phyloP scores from a whole-genome alignment of 2,329 filamentous ascomycete species.

The Penicillium occitanis region DNA sequence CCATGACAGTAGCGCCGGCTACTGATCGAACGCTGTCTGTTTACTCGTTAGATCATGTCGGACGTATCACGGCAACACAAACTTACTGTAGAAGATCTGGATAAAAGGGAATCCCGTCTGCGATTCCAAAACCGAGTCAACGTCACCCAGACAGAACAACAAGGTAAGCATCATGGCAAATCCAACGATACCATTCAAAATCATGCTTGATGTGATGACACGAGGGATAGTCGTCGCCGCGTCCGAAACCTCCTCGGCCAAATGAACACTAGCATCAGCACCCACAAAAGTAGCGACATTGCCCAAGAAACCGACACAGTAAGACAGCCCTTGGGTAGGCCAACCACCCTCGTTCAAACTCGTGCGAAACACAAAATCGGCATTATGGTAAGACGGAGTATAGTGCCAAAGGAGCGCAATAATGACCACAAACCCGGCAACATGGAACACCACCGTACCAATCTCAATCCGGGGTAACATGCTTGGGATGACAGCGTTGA shows the following conservation, averaged over 20 bases:
- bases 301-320: constrained; percentile 42
- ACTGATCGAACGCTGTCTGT: constrained; percentile 26
- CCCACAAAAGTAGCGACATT: constrained; percentile 45
- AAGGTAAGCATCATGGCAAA: constrained; percentile 57
- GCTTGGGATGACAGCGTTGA: constrained; percentile 45
- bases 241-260: constrained; percentile 46
- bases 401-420: constrained; percentile 46
- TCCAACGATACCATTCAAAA: constrained; percentile 55
- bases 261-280: constrained; percentile 34
- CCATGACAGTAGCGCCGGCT: constrained; percentile 30
- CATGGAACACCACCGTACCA: constrained; percentile 44
- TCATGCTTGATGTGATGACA: constrained; percentile 51
- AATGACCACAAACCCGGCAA: constrained; percentile 45
- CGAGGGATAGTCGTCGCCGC: constrained; percentile 53
- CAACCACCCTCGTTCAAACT: constrained; percentile 47
- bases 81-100: constrained; percentile 52
- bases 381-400: constrained; percentile 36
- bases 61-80: constrained; percentile 29
- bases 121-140: constrained; percentile 45
- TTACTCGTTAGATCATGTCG: neutral
- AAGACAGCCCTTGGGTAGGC: constrained; percentile 38
- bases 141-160: constrained; percentile 55
- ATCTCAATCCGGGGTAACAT: constrained; percentile 40
- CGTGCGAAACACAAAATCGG: constrained; percentile 40
- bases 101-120: constrained; percentile 60